These are phyloP conservation scores for Rubia tinctorum DNA, from an alignment of 305 asterid genomes.

Conservation along the genomic window DNA sequence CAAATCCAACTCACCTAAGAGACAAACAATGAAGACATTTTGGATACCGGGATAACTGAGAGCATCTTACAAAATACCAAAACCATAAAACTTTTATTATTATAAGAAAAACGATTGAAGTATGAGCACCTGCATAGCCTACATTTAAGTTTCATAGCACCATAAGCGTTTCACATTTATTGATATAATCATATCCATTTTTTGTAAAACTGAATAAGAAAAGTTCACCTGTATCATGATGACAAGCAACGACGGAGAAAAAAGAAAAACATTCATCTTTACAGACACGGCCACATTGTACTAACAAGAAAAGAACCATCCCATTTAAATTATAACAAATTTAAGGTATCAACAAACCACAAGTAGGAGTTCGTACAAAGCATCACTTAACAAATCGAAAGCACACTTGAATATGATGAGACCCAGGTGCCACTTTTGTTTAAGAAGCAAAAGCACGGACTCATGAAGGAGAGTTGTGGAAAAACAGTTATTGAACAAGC, in stretches of 20 bases:
- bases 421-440: slow-evolving; percentile 95
- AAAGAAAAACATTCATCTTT: slow-evolving; percentile 95
- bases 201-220: slow-evolving; percentile 8
- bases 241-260: slow-evolving; percentile 74
- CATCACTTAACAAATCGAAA: slow-evolving; percentile 14
- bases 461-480: slow-evolving; percentile 87
- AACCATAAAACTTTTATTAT: not conserved
- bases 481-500: slow-evolving; percentile 94
- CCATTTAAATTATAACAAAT: slow-evolving; percentile 8
- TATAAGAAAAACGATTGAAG: slow-evolving; percentile 6
- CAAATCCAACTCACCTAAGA: slow-evolving; percentile 25
- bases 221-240: slow-evolving; percentile 66
- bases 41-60: not conserved
- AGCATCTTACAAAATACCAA: not conserved
- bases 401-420: slow-evolving; percentile 81
- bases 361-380: not conserved
- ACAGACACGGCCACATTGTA: slow-evolving; percentile 93
- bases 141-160: slow-evolving; percentile 31
- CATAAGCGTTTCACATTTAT: slow-evolving; percentile 3
- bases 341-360: not conserved
- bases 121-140: slow-evolving; percentile 89
- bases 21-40: not conserved
- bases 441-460: slow-evolving; percentile 62
- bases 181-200: slow-evolving; percentile 16
- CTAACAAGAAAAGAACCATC: slow-evolving; percentile 36